Evolutionary conservation across 371 early-diverging fungal genomes (phyloP), one percentile per base, ranked within the genome.

Genomic region (Umbelopsis sp.): DNA sequence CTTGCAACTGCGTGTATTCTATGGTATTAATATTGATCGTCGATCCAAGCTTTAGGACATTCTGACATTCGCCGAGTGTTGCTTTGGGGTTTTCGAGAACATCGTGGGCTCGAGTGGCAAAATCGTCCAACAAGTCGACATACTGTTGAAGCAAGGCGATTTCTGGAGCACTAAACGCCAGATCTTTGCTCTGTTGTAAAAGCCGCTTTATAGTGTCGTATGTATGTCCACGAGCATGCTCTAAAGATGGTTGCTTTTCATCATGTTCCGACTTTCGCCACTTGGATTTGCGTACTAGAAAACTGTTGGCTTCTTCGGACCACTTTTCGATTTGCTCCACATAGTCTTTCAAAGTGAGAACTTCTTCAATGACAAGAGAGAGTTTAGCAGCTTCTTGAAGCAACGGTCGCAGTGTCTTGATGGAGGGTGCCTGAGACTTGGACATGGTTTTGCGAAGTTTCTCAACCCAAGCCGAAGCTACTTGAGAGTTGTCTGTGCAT

Each of bases 101-200:
- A 6, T 37, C 41, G 16, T 72, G 68, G 10, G 71, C 75, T 35
- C 74, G 71, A 44, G 51, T 63, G 6, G 65, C 69, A 41, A 77
- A 78, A 35, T 77, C 84, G 10, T 72, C 62, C 2, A 82, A 71
- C 9, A 64, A 50, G 11, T 74, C 74, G 45, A 74, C 68, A 9
- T 80, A 77, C 25, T 79, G 71, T 45, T 77, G 72, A 67, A 86
- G 69, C 48, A 73, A 69, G 38, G 71, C 68, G 52, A 84, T 79
- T 67, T 87, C 86, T 16, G 83, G 85, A 14, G 77, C 75, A 41
- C 85, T 84, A 44, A 87, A 85, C 2, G 82, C 71, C 29, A 87
- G 50, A 6, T 73, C 69, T 22, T 83, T 76, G 7, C 71, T 80
- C n/a, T 73, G 67, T 32, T 69, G 69, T n/a, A 76, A 65, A 0